phyloP scores from a whole-genome alignment of 179 eudicot species.

The Drosera spatulata region DNA sequence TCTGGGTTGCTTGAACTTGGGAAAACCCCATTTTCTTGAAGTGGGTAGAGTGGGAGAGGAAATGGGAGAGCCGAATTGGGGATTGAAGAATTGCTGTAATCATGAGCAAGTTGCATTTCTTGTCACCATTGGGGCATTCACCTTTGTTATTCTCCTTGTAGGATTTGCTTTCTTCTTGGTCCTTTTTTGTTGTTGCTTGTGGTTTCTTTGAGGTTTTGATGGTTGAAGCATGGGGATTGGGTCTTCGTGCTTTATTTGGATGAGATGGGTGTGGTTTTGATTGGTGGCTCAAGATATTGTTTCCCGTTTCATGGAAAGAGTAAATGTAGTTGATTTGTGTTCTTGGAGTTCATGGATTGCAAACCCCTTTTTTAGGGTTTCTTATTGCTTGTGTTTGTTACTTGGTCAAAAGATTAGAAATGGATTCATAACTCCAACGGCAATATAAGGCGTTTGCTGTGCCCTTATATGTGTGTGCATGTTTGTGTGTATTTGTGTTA shows the following conservation, averaged over 20 bases:
- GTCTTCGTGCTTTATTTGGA: neutral
- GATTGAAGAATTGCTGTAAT: constrained; percentile 65
- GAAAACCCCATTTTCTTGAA: too few relatives aligned
- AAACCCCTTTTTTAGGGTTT: neutral
- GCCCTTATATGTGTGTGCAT: too few relatives aligned
- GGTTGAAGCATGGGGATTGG: neutral
- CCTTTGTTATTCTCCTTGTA: constrained; percentile 70
- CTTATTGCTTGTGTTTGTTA: neutral
- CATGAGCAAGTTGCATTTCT: constrained; percentile 61
- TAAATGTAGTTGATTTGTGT: neutral
- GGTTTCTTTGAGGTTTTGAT: neutral
- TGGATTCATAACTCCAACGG: neutral
- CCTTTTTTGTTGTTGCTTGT: constrained; percentile 1
- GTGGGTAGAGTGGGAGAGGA: neutral
- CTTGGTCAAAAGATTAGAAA: neutral
- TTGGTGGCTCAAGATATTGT: too few relatives aligned
- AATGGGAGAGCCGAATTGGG: constrained; percentile 53
- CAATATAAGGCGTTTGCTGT: too few relatives aligned
- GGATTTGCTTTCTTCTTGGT: constrained; percentile 3
- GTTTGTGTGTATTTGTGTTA: too few relatives aligned
- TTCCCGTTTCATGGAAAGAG: too few relatives aligned
- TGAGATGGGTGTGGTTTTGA: neutral
- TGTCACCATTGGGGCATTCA: constrained; percentile 51
- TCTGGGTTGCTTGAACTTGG: too few relatives aligned
- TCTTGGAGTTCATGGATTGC: neutral